Conservation (phyloP, 2,329 filamentous ascomycete genomes). For the Colletotrichum melonis region DNA sequence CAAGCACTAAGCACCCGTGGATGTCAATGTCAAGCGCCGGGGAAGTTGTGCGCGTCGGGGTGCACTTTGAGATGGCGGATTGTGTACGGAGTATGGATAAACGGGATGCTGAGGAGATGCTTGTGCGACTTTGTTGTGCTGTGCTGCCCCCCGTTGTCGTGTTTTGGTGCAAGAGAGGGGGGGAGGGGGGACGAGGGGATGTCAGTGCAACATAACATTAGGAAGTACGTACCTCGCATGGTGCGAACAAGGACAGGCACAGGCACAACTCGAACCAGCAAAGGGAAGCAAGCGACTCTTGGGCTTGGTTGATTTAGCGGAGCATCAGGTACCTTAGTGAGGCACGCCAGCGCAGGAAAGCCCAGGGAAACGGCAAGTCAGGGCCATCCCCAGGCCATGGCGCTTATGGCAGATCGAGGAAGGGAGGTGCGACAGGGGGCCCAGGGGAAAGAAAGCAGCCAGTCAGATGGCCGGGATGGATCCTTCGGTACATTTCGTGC, state of each 20-base stretch:
- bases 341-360: conserved; percentile 24
- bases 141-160: neutral
- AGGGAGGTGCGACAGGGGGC: conserved; percentile 30
- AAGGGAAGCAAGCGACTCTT: neutral
- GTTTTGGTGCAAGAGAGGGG: conserved; percentile 6
- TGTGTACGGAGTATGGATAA: neutral
- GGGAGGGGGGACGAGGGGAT: neutral
- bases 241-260: neutral
- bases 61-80: neutral
- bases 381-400: conserved; percentile 22
- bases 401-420: conserved; percentile 34
- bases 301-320: neutral
- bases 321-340: conserved; percentile 2
- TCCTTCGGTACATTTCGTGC: no score
- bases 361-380: conserved; percentile 23
- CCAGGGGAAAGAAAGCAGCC: neutral
- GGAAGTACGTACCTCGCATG: no score
- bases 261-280: neutral
- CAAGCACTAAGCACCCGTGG: conserved; percentile 6
- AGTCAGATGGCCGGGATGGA: conserved; percentile 14
- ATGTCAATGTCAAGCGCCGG: conserved; percentile 14
- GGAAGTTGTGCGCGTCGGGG: conserved; percentile 6
- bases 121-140: conserved; percentile 10
- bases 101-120: conserved; percentile 15
- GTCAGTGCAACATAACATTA: neutral